Conservation (phyloP, 2,329 filamentous ascomycete species). For the Sclerotiophoma versabilis region DNA sequence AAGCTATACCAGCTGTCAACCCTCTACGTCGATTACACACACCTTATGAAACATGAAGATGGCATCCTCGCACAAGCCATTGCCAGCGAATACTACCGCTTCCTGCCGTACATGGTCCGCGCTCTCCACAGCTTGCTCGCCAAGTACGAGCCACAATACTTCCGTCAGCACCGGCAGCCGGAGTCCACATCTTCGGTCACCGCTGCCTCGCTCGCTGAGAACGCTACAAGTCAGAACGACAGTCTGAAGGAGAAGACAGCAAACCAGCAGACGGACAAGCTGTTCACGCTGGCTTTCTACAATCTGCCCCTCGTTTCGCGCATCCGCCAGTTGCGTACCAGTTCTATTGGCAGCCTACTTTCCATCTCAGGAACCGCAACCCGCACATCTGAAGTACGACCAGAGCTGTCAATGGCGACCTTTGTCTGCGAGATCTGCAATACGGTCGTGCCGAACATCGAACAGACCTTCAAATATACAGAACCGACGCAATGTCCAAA, state of each 20-base stretch:
- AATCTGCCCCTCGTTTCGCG: conserved; percentile 88
- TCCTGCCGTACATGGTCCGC: conserved; percentile 87
- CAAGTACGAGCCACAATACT: conserved; percentile 94
- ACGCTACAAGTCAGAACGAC: conserved; percentile 65
- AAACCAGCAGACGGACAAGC: conserved; percentile 95
- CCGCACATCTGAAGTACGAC: conserved; percentile 93
- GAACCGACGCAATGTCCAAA: conserved; percentile 97
- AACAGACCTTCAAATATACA: conserved; percentile 97
- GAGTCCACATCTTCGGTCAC: conserved; percentile 75
- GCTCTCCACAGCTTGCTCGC: conserved; percentile 92
- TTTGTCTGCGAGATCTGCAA: conserved; percentile 92
- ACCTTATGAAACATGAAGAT: conserved; percentile 78
- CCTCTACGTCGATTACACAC: conserved; percentile 86
- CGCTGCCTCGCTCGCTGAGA: conserved; percentile 66
- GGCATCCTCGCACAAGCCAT: conserved; percentile 85
- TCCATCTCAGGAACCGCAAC: conserved; percentile 98
- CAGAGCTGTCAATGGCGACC: conserved; percentile 89
- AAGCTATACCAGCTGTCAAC: conserved; percentile 78
- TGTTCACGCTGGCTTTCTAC: conserved; percentile 93
- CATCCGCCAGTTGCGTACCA: conserved; percentile 83
- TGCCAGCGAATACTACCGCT: conserved; percentile 91
- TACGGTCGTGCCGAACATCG: conserved; percentile 84
- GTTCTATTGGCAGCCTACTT: conserved; percentile 88
- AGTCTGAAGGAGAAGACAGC: conserved; percentile 74
- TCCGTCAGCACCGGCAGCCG: conserved; percentile 87